phyloP scores from a whole-genome alignment of 2,329 filamentous ascomycete genomes.

The Aspergillus sp. region DNA sequence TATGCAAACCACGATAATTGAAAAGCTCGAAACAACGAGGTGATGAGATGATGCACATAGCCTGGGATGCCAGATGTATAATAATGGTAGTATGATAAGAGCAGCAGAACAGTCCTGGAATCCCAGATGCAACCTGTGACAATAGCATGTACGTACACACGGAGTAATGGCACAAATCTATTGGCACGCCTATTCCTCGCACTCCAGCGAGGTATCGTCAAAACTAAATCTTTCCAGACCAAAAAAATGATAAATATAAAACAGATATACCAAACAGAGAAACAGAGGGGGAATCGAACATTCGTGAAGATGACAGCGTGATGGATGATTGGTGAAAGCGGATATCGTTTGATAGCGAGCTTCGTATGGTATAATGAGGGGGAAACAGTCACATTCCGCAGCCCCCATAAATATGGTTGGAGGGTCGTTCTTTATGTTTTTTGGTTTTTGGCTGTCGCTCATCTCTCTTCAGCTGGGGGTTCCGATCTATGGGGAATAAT shows the following conservation, averaged over 20 bases:
- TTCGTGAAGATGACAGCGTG: conserved; percentile 39
- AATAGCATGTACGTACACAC: conserved; percentile 24
- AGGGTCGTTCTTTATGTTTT: neutral
- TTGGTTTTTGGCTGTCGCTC: conserved; percentile 10
- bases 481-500: conserved; percentile 16
- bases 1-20: neutral
- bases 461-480: conserved; percentile 14
- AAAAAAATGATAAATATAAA: conserved; percentile 4
- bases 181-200: conserved; percentile 31
- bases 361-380: conserved; percentile 22
- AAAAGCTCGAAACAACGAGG: neutral
- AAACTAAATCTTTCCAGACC: conserved; percentile 28
- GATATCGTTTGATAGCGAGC: conserved; percentile 30
- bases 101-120: neutral
- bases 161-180: conserved; percentile 22
- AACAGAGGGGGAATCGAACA: conserved; percentile 43
- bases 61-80: neutral
- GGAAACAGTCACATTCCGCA: conserved; percentile 15
- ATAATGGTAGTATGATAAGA: conserved; percentile 4
- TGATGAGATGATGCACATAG: neutral
- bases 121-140: conserved; percentile 14
- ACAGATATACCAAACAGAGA: conserved; percentile 22
- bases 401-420: conserved; percentile 21
- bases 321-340: conserved; percentile 24
- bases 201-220: conserved; percentile 20